Conservation (phyloP, 2,329 filamentous ascomycete genomes). For the Plenodomus lindquistii region DNA sequence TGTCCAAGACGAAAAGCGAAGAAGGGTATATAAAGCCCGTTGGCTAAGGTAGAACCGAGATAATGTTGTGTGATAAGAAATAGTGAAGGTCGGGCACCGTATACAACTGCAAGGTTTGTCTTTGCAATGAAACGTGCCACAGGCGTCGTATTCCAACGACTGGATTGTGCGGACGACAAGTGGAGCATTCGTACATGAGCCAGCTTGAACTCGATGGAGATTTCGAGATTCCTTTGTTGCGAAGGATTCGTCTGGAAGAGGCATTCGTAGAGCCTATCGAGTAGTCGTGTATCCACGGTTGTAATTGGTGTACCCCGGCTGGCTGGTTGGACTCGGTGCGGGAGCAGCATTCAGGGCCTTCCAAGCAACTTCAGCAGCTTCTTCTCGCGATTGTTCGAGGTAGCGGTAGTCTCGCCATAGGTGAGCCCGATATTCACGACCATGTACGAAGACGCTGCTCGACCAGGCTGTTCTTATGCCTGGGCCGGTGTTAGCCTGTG, state of each 20-base stretch:
- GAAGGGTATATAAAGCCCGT: neutral
- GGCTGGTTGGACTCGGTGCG: slow-evolving; percentile 12
- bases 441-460: slow-evolving; percentile 41
- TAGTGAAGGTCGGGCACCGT: neutral
- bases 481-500: slow-evolving; percentile 19
- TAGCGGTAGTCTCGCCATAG: slow-evolving; percentile 44
- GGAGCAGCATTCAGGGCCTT: slow-evolving; percentile 29
- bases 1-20: neutral
- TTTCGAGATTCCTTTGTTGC: neutral
- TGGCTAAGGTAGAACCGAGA: neutral
- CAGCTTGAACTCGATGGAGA: neutral
- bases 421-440: slow-evolving; percentile 38
- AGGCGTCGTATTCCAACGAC: neutral
- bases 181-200: neutral
- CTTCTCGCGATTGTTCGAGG: slow-evolving; percentile 43
- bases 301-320: slow-evolving; percentile 23
- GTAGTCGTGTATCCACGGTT: slow-evolving; percentile 22
- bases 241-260: neutral
- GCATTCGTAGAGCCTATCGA: slow-evolving; percentile 15
- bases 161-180: neutral
- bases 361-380: slow-evolving; percentile 42
- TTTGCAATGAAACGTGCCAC: neutral
- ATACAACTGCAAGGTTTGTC: neutral
- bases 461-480: slow-evolving; percentile 43
- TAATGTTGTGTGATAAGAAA: neutral